Base-by-base conservation (phyloP, 2,329 filamentous ascomycete genomes). In the Penicillium sclerotiorum region DNA sequence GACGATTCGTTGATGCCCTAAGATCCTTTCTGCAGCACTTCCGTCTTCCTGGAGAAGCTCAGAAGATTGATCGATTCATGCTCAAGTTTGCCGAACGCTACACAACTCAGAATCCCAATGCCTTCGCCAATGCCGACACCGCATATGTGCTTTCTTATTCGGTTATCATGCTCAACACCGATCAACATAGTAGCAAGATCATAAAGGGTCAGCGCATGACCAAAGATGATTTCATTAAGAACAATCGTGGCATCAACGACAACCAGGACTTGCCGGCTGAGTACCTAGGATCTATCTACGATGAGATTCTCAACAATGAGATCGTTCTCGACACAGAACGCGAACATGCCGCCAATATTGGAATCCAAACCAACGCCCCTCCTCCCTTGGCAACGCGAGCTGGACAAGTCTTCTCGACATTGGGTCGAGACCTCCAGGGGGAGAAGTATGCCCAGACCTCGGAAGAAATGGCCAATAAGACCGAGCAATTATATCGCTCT, bases 31-130 rank as follows among this genome's bases (percentile, higher is more conserved):
- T 99, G 11, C 94, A 99, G 69, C 89, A 90, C 22, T 99, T 99
- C 77, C 88, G 94, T 55, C 77, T 99, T 12, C 94, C 94, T 0
- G 94, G 94, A 53, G 94, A 99, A 72, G 92, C 92, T 0, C 94
- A 99, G 68, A 99, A 99, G 77, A 99, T 99, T 59, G 94, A 99
- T 83, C 89, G 94, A 40, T 95, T 97, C 73, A 97, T 99, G 94
- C 77, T 99, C 59, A 99, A 99, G 70, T 99, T 97, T 73, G 94
- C 94, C 8, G 93, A 97, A 71, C 86, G 93, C 52, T 99, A 99
- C 69, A 89, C 95, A 44, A 88, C 87, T 52, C 92, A 92, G 23
- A 99, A 99, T 61, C 94, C 94, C 0, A 96, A 96, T 65, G 93
- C 94, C 1, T 99, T 96, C 71, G 94, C 94, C 28, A 99, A 97